Evolutionary conservation across 2,329 filamentous ascomycete species (phyloP), one percentile per base, ranked within the genome.

Genomic region (Davidsoniella neocaledoniae): DNA sequence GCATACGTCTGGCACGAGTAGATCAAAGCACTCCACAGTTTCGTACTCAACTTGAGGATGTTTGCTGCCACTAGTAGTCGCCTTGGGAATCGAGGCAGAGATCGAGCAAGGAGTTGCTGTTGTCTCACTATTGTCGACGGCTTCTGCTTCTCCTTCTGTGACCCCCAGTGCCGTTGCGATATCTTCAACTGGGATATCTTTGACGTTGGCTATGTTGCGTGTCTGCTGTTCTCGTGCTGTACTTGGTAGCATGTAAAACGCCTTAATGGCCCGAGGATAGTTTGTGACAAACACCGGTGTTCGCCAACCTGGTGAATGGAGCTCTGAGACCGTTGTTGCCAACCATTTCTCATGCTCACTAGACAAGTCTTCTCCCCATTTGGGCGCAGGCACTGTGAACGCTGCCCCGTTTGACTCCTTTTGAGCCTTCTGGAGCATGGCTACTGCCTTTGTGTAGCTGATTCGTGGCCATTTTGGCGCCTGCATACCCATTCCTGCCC

Each of bases 341-440:
- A 98, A 73, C 62, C 80, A 94, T 61, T 79, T 86, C 66, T 98
- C 91, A 66, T 98, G 91, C 63, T 96, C 90, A 1, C 88, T 82
- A 58, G 91, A 85, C 26, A 98, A 72, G 17, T 84, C 84, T 25
- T 70, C 68, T 33, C 79, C 76, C 79, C 86, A 91, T 2, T 68
- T 67, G 3, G 86, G 85, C 43, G 69, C 65, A 23, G 37, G 46
- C 60, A 82, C 76, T 46, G 77, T 69, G 58, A 96, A 95, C 5
- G 70, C 62, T 29, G 68, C 61, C 10, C 23, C n/a, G 29, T 40
- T 43, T 2, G 33, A 16, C 21, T 47, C 49, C 16, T 37, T 36
- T 42, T 73, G 68, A 14, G 81, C 75, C 25, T 73, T 63, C 58
- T 79, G 66, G 16, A 98, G 73, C 26, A 77, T 62, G 40, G 77